Evolutionary conservation across 768 basidiomycete genomes (phyloP).

Genomic region (Lactarius evosmus): DNA sequence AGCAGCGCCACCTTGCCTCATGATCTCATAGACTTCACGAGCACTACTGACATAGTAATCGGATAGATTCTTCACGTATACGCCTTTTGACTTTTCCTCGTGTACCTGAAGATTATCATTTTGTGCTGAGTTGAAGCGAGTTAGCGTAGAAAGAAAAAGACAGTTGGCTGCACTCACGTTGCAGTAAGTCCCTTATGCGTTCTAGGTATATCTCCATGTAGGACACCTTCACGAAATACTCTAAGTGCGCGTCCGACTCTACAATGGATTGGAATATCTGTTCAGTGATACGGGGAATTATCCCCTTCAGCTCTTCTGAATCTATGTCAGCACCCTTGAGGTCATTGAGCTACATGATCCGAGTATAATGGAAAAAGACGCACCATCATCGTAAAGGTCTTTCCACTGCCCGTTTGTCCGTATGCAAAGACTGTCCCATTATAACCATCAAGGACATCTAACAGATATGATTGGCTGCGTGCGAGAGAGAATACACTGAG

Average conservation of each 20-base stretch:
- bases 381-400: slow-evolving; percentile 99
- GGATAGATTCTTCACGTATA: slow-evolving; percentile 95
- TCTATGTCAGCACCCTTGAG: slow-evolving; percentile 94
- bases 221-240: slow-evolving; percentile 98
- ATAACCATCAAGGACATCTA: slow-evolving; percentile 98
- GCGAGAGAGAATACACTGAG: slow-evolving; percentile 1
- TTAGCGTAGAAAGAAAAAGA: neutral
- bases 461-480: slow-evolving; percentile 3
- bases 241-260: slow-evolving; percentile 89
- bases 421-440: slow-evolving; percentile 94
- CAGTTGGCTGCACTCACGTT: slow-evolving; percentile 64
- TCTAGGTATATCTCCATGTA: slow-evolving; percentile 99
- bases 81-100: slow-evolving; percentile 95
- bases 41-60: slow-evolving; percentile 98
- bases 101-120: slow-evolving; percentile 98
- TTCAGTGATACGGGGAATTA: slow-evolving; percentile 97
- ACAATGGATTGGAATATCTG: slow-evolving; percentile 99
- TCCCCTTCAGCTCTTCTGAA: slow-evolving; percentile 86
- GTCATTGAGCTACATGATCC: neutral
- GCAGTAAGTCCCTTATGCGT: slow-evolving; percentile 88
- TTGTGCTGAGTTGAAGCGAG: slow-evolving; percentile 53
- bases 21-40: slow-evolving; percentile 96
- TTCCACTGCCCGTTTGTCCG: slow-evolving; percentile 85
- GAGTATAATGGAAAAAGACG: slow-evolving; percentile 24
- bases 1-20: slow-evolving; percentile 92